Base-by-base conservation (phyloP, 306 rosid genomes). In the Echinosophora koreensis region DNA sequence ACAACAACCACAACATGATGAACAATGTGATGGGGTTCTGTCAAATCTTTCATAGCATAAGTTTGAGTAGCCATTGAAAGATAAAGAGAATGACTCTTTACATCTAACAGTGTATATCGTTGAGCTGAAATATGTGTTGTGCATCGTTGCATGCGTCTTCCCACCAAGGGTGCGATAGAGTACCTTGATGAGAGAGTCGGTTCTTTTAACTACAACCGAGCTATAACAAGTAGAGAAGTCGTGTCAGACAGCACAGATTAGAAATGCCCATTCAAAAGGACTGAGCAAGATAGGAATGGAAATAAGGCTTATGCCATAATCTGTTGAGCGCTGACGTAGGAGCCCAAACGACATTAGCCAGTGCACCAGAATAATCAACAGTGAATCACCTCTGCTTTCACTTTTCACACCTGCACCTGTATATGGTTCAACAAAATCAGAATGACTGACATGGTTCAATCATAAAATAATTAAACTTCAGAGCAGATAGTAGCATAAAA, bases 1-100 rank as follows among this genome's bases (percentile, higher is more conserved):
- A 78, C 88, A 89, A 85, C 89, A 88, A 69, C 80, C 77, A 66
- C 83, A 83, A 76, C 84, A 86, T 9, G 86, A 51, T 41, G 77
- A 55, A 70, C 75, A 35, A 13, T 35, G 41, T 54, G 88, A 71
- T 57, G 89, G 91, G 80, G 68, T 82, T 82, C 87, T 80, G 9
- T 86, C 89, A 81, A 77, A 86, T 86, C 91, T 83, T 70, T 87
- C 90, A 70, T 77, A 82, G 15, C 84, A 65, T 27, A 80, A 81
- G 88, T 88, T 81, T 51, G 92, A 86, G 78, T 81, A 84, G 56
- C 86, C 94, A 78, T 85, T 88, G 78, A 77, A 85, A 70, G 84
- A 86, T 80, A 83, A 81, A 16, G 94, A 81, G 80, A 76, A 69
- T 17, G 90, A 41, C 39, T 85, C 88, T 69, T 88, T 88, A 69